Evolutionary conservation across 306 rosid genomes (phyloP).

Genomic region (Hippophae tibetana): DNA sequence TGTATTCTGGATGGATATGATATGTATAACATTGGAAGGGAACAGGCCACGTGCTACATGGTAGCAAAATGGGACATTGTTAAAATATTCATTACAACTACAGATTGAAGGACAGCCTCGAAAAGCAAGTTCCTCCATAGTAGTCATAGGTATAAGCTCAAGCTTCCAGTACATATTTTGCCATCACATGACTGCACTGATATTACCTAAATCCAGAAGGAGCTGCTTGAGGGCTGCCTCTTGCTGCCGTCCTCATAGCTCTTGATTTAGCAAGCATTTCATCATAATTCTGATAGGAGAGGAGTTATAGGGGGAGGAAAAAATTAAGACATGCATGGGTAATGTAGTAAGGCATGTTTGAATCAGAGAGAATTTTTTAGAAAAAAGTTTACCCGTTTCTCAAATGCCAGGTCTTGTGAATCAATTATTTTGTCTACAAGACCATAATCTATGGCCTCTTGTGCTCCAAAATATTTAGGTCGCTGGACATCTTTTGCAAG

Average conservation of each 20-base stretch:
- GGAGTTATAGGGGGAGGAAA: slow-evolving; percentile 1
- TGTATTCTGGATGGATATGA: no score
- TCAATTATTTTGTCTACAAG: slow-evolving; percentile 66
- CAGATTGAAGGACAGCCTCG: no score
- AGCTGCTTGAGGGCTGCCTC: slow-evolving; percentile 58
- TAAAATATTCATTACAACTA: no score
- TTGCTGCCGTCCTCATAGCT: slow-evolving; percentile 48
- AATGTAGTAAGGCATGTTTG: slow-evolving; percentile 1
- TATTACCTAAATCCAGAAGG: slow-evolving; percentile 68
- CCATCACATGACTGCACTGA: neutral
- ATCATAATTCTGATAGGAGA: slow-evolving; percentile 52
- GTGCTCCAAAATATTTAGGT: slow-evolving; percentile 52
- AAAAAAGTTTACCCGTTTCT: slow-evolving; percentile 51
- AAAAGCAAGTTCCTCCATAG: no score
- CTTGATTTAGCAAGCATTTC: slow-evolving; percentile 68
- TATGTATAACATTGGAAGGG: no score
- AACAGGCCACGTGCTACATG: no score
- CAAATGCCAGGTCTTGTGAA: slow-evolving; percentile 34
- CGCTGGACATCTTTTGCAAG: slow-evolving; percentile 57
- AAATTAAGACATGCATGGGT: neutral
- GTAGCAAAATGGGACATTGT: no score
- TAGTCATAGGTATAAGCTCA: slow-evolving; percentile 3
- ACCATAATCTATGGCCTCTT: slow-evolving; percentile 78
- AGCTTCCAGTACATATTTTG: neutral
- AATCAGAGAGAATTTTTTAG: slow-evolving; percentile 1